Evolutionary conservation across 2,329 filamentous ascomycete species (phyloP), one percentile per base, ranked within the genome.

Genomic region (Aspergillus oerlinghausenensis): DNA sequence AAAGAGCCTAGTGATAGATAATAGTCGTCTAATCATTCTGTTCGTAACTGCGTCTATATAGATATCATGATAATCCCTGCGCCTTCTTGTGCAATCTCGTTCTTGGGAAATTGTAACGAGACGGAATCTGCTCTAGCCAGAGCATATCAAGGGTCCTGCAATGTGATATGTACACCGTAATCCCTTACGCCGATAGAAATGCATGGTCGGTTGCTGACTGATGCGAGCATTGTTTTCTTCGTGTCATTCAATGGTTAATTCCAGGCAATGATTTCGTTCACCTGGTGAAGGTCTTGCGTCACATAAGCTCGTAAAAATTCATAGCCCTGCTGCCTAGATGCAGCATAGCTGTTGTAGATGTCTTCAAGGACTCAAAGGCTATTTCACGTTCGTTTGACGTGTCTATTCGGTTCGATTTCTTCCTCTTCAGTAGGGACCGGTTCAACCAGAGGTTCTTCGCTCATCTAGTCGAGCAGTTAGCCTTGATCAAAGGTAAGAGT

Each of bases 311-410:
- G 32, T 35, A 17, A 2, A 35, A 38, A 38, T n/a, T 17, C 32
- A 17, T 38, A 6, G 2, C 11, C 17, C 32, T 7, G 32, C 32
- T 3, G 32, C 28, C 29, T 17, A 38, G 32, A 9, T 28, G 48
- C 17, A 19, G 5, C 7, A 50, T 10, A 17, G 25, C 9, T 19
- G 14, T 8, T 19, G 14, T 35, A 28, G 47, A 19, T 61, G 21
- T 11, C 11, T 47, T 5, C 10, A 11, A 47, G 21, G 43, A 4
- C 10, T 14, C 14, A 11, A 25, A 23, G 43, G 14, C 43, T 49
- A 25, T 32, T 61, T 68, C 60, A 69, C 8, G 64, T 71, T 55
- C 60, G 65, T 58, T 72, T 72, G 40, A 63, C 54, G 45, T 63
- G 66, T 38, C 51, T 59, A 28, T 65, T 60, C 6, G 62, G 29